Conservation (phyloP, 2,329 filamentous ascomycete species). For the Botrytis hyacinthi region DNA sequence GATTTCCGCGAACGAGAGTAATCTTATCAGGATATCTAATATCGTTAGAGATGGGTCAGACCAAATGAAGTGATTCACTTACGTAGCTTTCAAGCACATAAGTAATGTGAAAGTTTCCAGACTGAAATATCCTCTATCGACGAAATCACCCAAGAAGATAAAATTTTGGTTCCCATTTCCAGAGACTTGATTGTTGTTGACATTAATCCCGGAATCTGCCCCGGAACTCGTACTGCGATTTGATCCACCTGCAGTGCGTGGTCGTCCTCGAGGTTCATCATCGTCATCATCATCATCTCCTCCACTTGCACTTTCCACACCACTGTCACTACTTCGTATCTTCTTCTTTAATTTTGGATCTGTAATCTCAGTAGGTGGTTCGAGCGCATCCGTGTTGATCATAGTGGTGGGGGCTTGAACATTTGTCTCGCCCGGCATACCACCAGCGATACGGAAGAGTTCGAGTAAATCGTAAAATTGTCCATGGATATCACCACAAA, state of each 20-base stretch:
- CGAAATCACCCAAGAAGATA: slow-evolving; percentile 71
- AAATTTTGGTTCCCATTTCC: slow-evolving; percentile 65
- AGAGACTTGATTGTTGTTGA: slow-evolving; percentile 41
- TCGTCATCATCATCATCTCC: slow-evolving; percentile 51
- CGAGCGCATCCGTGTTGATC: slow-evolving; percentile 88
- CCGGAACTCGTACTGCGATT: slow-evolving; percentile 44
- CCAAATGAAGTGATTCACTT: slow-evolving; percentile 31
- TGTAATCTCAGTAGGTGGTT: slow-evolving; percentile 84
- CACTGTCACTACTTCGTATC: slow-evolving; percentile 60
- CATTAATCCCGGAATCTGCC: slow-evolving; percentile 41
- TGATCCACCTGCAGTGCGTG: slow-evolving; percentile 43
- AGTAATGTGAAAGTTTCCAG: slow-evolving; percentile 71
- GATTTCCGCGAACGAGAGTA: slow-evolving; percentile 71
- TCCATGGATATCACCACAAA: slow-evolving; percentile 97
- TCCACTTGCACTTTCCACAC: slow-evolving; percentile 48
- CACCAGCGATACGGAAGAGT: slow-evolving; percentile 92
- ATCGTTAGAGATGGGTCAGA: slow-evolving; percentile 23
- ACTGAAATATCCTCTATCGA: slow-evolving; percentile 72
- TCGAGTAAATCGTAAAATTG: slow-evolving; percentile 98
- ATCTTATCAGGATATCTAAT: slow-evolving; percentile 67
- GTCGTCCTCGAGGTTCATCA: slow-evolving; percentile 50
- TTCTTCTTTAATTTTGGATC: slow-evolving; percentile 85
- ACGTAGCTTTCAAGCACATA: slow-evolving; percentile 72
- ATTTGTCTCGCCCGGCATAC: slow-evolving; percentile 84
- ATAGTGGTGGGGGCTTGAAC: slow-evolving; percentile 68